Evolutionary conservation across 179 eudicot genomes (phyloP).

Genomic region (Silene vulgaris): DNA sequence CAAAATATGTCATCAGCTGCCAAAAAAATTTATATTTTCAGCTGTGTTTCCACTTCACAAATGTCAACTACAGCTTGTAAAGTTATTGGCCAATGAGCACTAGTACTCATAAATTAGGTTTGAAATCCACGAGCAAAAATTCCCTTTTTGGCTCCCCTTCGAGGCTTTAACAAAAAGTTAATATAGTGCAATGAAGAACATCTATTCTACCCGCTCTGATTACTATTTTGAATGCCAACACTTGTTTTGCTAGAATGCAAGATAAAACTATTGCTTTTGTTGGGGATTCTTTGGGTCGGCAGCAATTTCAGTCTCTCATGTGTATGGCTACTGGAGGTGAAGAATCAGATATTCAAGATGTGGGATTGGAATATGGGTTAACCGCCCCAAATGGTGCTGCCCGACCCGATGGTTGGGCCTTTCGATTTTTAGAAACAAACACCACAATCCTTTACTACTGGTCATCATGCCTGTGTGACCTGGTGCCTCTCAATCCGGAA

Average conservation of each 20-base stretch:
- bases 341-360: slow-evolving; percentile 49
- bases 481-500: slow-evolving; percentile 46
- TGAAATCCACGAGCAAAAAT: too few species aligned
- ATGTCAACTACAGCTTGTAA: too few species aligned
- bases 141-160: not conserved
- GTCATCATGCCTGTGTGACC: slow-evolving; percentile 75
- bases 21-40: too few species aligned
- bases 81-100: too few species aligned
- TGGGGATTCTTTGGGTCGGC: slow-evolving; percentile 83
- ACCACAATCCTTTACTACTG: slow-evolving; percentile 78
- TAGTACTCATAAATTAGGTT: too few species aligned
- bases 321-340: slow-evolving; percentile 81
- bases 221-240: not conserved
- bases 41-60: too few species aligned
- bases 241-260: slow-evolving; percentile 59
- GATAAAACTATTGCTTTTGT: slow-evolving; percentile 77
- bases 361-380: slow-evolving; percentile 55
- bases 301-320: slow-evolving; percentile 85
- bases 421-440: slow-evolving; percentile 54
- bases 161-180: too few species aligned
- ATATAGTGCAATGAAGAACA: not conserved
- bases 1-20: too few species aligned
- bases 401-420: slow-evolving; percentile 91
- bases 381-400: slow-evolving; percentile 44
- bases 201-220: not conserved